Conservation (phyloP, 2,329 filamentous ascomycete species). For the Xylaria sp. region DNA sequence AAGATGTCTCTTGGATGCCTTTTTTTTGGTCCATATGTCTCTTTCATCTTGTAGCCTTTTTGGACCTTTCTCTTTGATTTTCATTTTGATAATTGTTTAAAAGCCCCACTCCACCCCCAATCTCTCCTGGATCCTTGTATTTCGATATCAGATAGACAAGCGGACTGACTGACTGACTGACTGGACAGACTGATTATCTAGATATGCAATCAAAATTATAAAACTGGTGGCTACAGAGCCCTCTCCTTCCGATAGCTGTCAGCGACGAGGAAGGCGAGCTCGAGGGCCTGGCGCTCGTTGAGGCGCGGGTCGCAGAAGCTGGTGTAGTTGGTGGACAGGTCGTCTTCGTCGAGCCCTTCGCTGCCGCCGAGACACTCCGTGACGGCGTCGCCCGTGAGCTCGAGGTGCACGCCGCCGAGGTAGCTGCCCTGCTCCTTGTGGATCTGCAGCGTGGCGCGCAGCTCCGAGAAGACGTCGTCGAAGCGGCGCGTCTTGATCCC, state of each 20-base stretch:
- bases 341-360: constrained; percentile 86
- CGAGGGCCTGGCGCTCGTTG: constrained; percentile 97
- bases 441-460: constrained; percentile 83
- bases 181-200: not conserved
- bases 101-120: not conserved
- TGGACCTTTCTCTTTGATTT: not conserved
- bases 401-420: constrained; percentile 92
- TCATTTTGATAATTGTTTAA: not conserved
- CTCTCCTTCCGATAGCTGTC: constrained; percentile 72
- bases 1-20: not conserved
- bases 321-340: constrained; percentile 90
- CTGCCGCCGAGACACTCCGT: constrained; percentile 96
- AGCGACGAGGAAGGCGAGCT: constrained; percentile 92
- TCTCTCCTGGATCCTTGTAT: not conserved
- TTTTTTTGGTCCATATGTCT: not conserved
- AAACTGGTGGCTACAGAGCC: constrained; percentile 30
- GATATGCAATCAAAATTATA: not conserved
- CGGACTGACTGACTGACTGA: not conserved
- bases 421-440: constrained; percentile 87
- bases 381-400: constrained; percentile 94
- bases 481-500: constrained; percentile 95
- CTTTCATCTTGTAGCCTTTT: not conserved
- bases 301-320: constrained; percentile 95
- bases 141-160: not conserved
- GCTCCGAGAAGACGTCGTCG: constrained; percentile 87